Conservation (phyloP, 805 yeast genomes). For the Ogataea pignaliae region DNA sequence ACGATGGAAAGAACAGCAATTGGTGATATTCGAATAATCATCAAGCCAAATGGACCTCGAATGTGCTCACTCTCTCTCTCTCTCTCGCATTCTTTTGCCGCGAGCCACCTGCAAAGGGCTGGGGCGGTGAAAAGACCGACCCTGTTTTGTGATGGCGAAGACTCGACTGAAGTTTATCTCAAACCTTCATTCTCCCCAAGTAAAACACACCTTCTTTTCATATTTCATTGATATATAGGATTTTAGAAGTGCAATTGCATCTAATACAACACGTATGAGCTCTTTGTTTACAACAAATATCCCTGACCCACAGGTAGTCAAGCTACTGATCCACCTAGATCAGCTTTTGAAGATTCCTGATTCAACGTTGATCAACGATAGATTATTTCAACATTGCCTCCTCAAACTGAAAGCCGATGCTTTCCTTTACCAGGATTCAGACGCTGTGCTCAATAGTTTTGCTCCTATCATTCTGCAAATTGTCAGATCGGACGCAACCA, state of each 20-base stretch:
- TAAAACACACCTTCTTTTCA: neutral
- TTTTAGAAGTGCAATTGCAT: no score
- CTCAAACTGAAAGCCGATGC: constrained; percentile 14
- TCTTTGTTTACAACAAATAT: constrained; percentile 3
- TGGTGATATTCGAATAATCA: no score
- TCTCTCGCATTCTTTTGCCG: no score
- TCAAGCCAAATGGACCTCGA: no score
- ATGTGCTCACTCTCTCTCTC: no score
- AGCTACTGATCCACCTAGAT: constrained; percentile 14
- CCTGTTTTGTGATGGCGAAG: no score
- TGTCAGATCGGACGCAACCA: constrained; percentile 22
- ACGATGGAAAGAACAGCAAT: no score
- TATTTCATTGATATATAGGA: neutral
- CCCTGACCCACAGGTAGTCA: constrained; percentile 16
- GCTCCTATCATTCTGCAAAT: constrained; percentile 20
- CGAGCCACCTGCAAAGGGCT: no score
- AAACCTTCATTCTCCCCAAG: neutral
- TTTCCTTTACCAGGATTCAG: constrained; percentile 8
- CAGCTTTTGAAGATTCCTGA: constrained; percentile 2
- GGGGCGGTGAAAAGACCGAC: no score
- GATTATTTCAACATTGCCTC: constrained; percentile 15
- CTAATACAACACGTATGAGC: constrained; percentile 1
- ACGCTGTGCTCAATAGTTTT: constrained; percentile 11
- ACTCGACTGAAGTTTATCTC: no score
- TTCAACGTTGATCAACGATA: constrained; percentile 7